Conservation (phyloP, 768 basidiomycete species). For the Agrocybe praecox region DNA sequence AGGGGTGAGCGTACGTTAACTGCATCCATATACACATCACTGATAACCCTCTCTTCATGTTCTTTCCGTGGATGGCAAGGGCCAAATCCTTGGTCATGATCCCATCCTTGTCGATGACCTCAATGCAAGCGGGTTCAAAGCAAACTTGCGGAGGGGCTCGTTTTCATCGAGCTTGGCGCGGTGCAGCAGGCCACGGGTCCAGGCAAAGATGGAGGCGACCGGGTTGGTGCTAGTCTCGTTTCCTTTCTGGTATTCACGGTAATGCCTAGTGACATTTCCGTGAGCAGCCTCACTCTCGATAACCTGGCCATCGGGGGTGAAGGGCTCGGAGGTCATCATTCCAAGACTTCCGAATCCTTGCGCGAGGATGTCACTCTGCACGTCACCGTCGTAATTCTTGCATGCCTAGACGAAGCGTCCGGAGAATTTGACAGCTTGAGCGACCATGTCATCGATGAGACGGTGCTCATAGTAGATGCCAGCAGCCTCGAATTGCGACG, state of each 20-base stretch:
- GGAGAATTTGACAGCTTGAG: constrained; percentile 94
- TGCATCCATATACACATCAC: constrained; percentile 90
- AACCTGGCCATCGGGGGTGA: constrained; percentile 91
- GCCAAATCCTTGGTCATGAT: constrained; percentile 99
- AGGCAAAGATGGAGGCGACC: constrained; percentile 97
- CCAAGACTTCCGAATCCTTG: constrained; percentile 97
- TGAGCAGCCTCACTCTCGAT: constrained; percentile 98
- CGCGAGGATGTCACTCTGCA: constrained; percentile 91
- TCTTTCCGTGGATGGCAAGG: constrained; percentile 88
- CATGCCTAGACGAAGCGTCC: constrained; percentile 87
- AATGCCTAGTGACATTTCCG: constrained; percentile 96
- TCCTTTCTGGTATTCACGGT: constrained; percentile 96
- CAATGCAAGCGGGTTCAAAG: constrained; percentile 76
- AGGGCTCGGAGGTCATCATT: constrained; percentile 97
- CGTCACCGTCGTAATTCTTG: constrained; percentile 86
- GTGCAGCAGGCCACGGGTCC: constrained; percentile 94
- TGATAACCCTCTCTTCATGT: constrained; percentile 93
- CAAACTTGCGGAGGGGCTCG: constrained; percentile 71
- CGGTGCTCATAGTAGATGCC: constrained; percentile 95
- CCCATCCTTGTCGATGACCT: constrained; percentile 88
- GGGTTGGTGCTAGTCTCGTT: constrained; percentile 98
- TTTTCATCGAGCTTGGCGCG: constrained; percentile 93
- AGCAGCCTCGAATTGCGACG: constrained; percentile 62
- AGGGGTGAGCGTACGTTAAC: constrained; percentile 67
- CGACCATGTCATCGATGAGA: constrained; percentile 98